A percentile compares a stretch with the other conserved stretches of the same genome.
Evolutionary conservation across 257 asterid species (phyloP).

Genomic region (Jacaranda mimosifolia): DNA sequence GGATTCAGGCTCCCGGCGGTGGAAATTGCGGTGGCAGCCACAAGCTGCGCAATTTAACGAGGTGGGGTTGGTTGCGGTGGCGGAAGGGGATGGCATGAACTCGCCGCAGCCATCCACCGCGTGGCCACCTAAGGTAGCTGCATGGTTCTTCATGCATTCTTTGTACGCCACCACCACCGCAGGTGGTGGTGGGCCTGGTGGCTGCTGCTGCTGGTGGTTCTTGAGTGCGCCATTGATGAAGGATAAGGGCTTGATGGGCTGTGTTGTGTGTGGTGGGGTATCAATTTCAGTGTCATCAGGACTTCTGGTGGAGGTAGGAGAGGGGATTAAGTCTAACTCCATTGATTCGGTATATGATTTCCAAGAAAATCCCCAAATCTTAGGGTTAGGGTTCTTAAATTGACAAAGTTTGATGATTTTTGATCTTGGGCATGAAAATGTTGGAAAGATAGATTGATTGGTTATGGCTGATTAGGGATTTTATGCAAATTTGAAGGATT

Average conservation of each 20-base stretch:
- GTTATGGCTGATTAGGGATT: slow-evolving; percentile 42
- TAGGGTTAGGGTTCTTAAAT: slow-evolving; percentile 38
- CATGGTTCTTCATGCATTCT: slow-evolving; percentile 84
- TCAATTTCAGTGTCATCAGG: slow-evolving; percentile 61
- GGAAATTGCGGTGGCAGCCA: slow-evolving; percentile 89
- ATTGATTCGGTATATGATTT: slow-evolving; percentile 33
- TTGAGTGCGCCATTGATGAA: slow-evolving; percentile 48
- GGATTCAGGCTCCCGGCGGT: slow-evolving; percentile 70
- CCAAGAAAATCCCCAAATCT: slow-evolving; percentile 17
- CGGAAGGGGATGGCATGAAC: slow-evolving; percentile 57
- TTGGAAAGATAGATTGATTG: slow-evolving; percentile 13
- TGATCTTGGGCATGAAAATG: slow-evolving; percentile 25
- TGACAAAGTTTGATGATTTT: slow-evolving; percentile 8
- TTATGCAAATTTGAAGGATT: slow-evolving; percentile 33
- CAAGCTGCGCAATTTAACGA: slow-evolving; percentile 77
- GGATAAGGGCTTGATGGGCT: slow-evolving; percentile 45
- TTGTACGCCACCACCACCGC: slow-evolving; percentile 35
- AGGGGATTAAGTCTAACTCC: slow-evolving; percentile 53
- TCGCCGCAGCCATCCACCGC: slow-evolving; percentile 94
- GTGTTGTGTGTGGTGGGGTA: slow-evolving; percentile 66
- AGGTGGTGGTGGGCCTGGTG: slow-evolving; percentile 30
- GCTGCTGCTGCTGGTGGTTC: slow-evolving; percentile 42
- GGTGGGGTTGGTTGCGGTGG: slow-evolving; percentile 48
- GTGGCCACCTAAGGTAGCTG: slow-evolving; percentile 70
- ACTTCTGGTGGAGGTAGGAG: slow-evolving; percentile 50